Evolutionary conservation across 1,139 yeast genomes (phyloP).

Genomic region (Saccharomyces uvarum): DNA sequence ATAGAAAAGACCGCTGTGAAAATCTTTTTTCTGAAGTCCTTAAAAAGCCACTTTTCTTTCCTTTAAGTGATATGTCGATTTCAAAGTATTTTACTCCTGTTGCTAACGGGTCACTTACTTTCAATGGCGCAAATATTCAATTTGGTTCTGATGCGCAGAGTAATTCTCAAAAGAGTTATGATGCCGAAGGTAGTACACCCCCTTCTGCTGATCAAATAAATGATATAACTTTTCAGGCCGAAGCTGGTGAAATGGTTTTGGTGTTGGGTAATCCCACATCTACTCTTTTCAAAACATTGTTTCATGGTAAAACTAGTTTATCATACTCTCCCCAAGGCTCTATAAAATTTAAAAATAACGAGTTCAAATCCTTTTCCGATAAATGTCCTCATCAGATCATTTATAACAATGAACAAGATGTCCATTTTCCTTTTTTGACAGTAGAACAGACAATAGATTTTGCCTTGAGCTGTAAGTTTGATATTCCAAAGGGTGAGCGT

Average conservation of each 20-base stretch:
- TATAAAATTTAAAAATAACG: conserved; percentile 19
- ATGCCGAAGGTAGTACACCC: background rate
- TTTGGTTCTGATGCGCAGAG: conserved; percentile 4
- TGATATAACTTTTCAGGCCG: conserved; percentile 25
- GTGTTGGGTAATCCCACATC: conserved; percentile 25
- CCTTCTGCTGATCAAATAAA: conserved; percentile 1
- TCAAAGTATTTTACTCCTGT: conserved; percentile 23
- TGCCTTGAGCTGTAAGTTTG: conserved; percentile 32
- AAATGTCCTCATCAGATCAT: conserved; percentile 34
- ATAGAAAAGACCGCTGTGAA: background rate
- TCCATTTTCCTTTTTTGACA: conserved; percentile 42
- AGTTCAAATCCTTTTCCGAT: conserved; percentile 20
- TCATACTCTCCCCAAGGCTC: conserved; percentile 32
- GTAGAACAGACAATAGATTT: conserved; percentile 43
- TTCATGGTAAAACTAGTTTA: conserved; percentile 19
- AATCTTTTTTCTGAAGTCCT: background rate
- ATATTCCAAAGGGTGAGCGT: conserved; percentile 33
- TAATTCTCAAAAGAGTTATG: conserved; percentile 2
- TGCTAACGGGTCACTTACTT: conserved; percentile 21
- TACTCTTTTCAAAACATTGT: conserved; percentile 18
- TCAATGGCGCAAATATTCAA: conserved; percentile 18
- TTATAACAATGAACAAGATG: conserved; percentile 44
- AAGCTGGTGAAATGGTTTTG: conserved; percentile 27
- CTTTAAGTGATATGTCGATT: conserved; percentile 14
- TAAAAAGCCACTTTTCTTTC: background rate